phyloP scores from a whole-genome alignment of 306 rosid species.

The Canavalia ensiformis region DNA sequence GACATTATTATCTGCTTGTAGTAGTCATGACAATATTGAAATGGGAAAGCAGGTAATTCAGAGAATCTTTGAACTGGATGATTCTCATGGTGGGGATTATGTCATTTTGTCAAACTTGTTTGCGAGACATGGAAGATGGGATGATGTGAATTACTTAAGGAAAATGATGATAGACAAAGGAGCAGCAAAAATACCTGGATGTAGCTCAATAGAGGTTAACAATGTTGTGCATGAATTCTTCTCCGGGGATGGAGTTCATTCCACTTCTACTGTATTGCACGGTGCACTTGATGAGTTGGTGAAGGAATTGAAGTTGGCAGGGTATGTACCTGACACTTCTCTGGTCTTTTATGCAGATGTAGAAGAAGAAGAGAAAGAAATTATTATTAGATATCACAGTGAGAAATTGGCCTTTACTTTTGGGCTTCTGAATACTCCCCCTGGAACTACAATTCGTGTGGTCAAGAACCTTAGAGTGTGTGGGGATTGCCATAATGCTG shows the following conservation, averaged over 20 bases:
- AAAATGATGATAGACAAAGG: conserved; percentile 76
- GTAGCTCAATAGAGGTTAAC: conserved; percentile 87
- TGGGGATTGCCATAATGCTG: conserved; percentile 83
- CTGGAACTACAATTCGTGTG: conserved; percentile 76
- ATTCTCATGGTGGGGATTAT: conserved; percentile 90
- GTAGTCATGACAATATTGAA: conserved; percentile 75
- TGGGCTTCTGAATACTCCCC: conserved; percentile 77
- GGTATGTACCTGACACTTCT: conserved; percentile 83
- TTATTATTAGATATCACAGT: conserved; percentile 80
- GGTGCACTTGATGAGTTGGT: conserved; percentile 74
- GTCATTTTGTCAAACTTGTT: conserved; percentile 82
- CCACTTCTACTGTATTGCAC: conserved; percentile 59
- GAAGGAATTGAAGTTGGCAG: conserved; percentile 73
- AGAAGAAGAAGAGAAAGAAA: conserved; percentile 74
- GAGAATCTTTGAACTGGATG: conserved; percentile 73
- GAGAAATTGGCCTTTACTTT: conserved; percentile 86
- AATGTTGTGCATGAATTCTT: conserved; percentile 91
- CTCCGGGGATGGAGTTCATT: conserved; percentile 75
- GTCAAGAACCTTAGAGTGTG: conserved; percentile 87
- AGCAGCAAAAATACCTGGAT: conserved; percentile 79
- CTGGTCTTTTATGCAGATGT: conserved; percentile 72
- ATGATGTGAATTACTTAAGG: conserved; percentile 76
- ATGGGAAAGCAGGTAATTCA: conserved; percentile 70
- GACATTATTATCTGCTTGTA: conserved; percentile 78
- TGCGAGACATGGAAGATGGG: conserved; percentile 81